Evolutionary conservation across 495 filamentous ascomycete species (phyloP), one percentile per base, ranked within the genome.

Genomic region (Apiosordaria backusii): DNA sequence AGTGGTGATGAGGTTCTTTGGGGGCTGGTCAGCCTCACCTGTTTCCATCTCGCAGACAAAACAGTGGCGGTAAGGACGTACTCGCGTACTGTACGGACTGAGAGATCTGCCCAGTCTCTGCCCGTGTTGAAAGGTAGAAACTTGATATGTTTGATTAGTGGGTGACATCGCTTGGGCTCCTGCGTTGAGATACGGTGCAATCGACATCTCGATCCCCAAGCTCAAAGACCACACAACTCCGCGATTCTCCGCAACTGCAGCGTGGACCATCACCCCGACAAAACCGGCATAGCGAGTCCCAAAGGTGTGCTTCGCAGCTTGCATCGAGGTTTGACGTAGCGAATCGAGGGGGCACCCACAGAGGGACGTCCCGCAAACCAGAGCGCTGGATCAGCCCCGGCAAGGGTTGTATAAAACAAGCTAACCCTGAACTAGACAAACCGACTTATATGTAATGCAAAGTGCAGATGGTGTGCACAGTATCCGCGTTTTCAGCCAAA

Each of bases 1-100:
- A 23, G 22, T 55, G 52, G 52, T 55, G 52, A 55, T 55, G 19
- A 55, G n/a, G 52, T 55, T 45, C 35, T 45, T 45, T 45, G 35
- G 35, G 5, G 35, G 35, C 35, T 45, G 35, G 13, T 45, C 35
- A 45, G 35, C 35, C 35, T 45, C 35, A 45, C 35, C 35, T 45
- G 35, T 45, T 45, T 13, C 35, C 35, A 45, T 45, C 35, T 45
- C 35, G 35, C 35, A 45, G 35, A 45, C 35, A 7, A 45, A 18
- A 45, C 35, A 45, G 29, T n/a, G n/a, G n/a, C n/a, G n/a, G n/a
- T n/a, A n/a, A n/a, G n/a, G n/a, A n/a, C n/a, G n/a, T n/a, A n/a
- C n/a, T n/a, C n/a, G n/a, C n/a, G n/a, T n/a, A n/a, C n/a, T n/a
- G n/a, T n/a, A n/a, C n/a, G n/a, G n/a, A n/a, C n/a, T n/a, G n/a